Evolutionary conservation across 2,329 filamentous ascomycete species (phyloP).

Genomic region (Clonostachys rosea): DNA sequence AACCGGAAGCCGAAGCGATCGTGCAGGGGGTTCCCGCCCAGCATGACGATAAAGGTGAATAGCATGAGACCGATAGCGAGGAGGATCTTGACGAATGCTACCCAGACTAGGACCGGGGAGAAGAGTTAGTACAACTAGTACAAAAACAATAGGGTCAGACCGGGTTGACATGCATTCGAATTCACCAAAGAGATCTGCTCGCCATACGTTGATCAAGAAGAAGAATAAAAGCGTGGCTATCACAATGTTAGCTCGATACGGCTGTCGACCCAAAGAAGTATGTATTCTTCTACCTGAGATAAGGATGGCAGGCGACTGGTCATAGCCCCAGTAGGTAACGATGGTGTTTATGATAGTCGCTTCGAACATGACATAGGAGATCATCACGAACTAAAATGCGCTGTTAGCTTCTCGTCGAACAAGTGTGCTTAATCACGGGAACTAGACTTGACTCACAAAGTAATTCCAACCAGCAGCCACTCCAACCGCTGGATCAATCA

Average conservation of each 20-base stretch:
- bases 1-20: slow-evolving; percentile 2
- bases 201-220: background rate
- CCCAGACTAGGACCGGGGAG: too few relatives aligned
- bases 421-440: background rate
- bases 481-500: background rate
- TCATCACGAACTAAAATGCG: background rate
- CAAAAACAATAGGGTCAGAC: too few relatives aligned
- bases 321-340: background rate
- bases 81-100: background rate
- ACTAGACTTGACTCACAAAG: background rate
- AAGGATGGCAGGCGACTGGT: background rate
- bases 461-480: background rate
- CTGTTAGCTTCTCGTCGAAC: background rate
- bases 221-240: background rate
- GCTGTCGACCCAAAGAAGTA: too few relatives aligned
- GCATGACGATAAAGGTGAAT: slow-evolving; percentile 2
- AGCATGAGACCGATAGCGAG: background rate
- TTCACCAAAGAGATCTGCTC: background rate
- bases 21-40: slow-evolving; percentile 2
- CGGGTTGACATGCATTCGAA: background rate
- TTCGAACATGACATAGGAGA: background rate
- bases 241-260: too few relatives aligned
- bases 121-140: too few relatives aligned
- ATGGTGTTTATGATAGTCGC: background rate
- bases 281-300: background rate